Evolutionary conservation across 2,329 filamentous ascomycete genomes (phyloP).

Genomic region (Phyllosticta citriasiana): DNA sequence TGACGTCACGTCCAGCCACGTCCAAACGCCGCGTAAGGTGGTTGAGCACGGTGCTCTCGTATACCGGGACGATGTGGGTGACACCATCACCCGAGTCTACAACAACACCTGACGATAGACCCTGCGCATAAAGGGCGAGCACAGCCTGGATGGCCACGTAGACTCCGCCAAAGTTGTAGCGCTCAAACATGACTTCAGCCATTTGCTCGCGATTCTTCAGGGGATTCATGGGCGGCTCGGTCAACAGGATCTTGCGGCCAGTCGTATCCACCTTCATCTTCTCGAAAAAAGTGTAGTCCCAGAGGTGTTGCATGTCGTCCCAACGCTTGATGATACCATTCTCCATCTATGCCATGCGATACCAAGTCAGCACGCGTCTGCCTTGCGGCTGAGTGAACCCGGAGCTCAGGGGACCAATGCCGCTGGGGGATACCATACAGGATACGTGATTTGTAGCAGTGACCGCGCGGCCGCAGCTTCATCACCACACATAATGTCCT

Average conservation of each 20-base stretch:
- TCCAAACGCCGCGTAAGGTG: constrained; percentile 90
- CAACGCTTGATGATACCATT: constrained; percentile 99
- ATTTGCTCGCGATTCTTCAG: constrained; percentile 95
- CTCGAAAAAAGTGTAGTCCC: constrained; percentile 97
- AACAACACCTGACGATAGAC: constrained; percentile 75
- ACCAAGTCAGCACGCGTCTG: constrained; percentile 7
- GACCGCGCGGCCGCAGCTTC: constrained; percentile 91
- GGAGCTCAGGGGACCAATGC: constrained; percentile 3
- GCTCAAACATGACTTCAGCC: constrained; percentile 98
- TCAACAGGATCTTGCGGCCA: constrained; percentile 93
- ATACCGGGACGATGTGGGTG: constrained; percentile 96
- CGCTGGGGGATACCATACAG: constrained; percentile 41
- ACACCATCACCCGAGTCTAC: constrained; percentile 98
- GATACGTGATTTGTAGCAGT: constrained; percentile 97
- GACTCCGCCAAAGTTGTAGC: constrained; percentile 90
- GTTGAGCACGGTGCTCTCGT: constrained; percentile 95
- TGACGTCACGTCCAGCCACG: constrained; percentile 92
- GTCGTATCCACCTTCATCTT: constrained; percentile 89
- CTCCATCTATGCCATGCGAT: constrained; percentile 60
- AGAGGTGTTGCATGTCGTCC: constrained; percentile 99
- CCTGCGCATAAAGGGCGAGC: constrained; percentile 90
- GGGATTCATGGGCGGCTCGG: constrained; percentile 96
- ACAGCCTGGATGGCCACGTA: constrained; percentile 98
- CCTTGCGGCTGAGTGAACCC: background rate
- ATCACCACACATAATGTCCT: constrained; percentile 99